phyloP scores from a whole-genome alignment of 257 asterid genomes.

The Ajuga chamaepitys region DNA sequence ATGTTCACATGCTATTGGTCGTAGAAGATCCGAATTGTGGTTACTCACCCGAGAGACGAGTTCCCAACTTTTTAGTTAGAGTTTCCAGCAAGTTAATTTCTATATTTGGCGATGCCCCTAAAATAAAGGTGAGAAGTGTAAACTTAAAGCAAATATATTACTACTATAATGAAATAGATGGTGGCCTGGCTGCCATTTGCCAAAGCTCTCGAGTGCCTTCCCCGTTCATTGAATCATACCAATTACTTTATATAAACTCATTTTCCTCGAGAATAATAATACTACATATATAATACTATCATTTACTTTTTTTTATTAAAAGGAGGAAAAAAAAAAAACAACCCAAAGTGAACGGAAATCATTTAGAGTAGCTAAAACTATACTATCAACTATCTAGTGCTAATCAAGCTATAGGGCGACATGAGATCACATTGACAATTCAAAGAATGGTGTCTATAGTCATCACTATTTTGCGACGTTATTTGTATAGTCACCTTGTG shows the following conservation, averaged over 20 bases:
- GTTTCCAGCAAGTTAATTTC: too few relatives aligned
- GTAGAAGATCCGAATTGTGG: too few relatives aligned
- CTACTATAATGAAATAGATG: slow-evolving; percentile 18
- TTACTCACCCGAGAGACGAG: not conserved
- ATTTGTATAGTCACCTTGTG: too few relatives aligned
- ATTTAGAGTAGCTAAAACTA: too few relatives aligned
- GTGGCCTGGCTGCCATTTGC: slow-evolving; percentile 19
- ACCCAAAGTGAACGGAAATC: too few relatives aligned
- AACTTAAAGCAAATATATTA: slow-evolving; percentile 30
- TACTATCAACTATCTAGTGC: too few relatives aligned
- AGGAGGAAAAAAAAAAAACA: too few relatives aligned
- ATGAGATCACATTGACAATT: too few relatives aligned
- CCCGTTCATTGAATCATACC: slow-evolving; percentile 32
- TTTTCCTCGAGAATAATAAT: not conserved
- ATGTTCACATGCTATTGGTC: too few relatives aligned
- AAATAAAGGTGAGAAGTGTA: slow-evolving; percentile 8
- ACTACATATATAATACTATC: not conserved
- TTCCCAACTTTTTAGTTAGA: not conserved
- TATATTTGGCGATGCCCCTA: slow-evolving; percentile 10
- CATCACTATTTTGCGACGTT: too few relatives aligned
- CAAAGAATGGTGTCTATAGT: too few relatives aligned
- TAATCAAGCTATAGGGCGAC: too few relatives aligned
- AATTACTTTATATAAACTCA: slow-evolving; percentile 18
- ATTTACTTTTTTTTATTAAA: not conserved
- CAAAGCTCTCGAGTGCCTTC: slow-evolving; percentile 33